Base-by-base conservation (phyloP, 805 yeast species). In the Myxozyma lipomycoides region DNA sequence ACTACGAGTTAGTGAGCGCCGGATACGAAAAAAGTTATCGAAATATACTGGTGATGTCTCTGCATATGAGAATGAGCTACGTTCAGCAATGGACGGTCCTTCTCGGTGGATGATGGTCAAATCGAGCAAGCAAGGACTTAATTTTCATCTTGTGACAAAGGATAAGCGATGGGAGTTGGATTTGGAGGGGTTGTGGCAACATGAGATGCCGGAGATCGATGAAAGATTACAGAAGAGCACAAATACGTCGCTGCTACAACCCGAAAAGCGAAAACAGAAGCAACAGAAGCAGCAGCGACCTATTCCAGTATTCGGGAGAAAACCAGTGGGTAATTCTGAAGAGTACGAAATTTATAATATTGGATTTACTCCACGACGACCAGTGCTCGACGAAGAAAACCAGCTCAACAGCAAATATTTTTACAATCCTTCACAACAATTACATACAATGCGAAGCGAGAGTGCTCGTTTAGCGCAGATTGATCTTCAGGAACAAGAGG, bases 21-120 rank as follows among this genome's bases (percentile, higher is more conserved):
- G 86, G 51, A 64, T 81, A 51, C 73, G 73, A 36, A 76, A 76
- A 44, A 72, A 79, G 56, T 64, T 69, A 39, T 81, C 83, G 35
- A 71, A 79, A 48, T 78, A 78, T 61, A 70, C 74, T n/a, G 73
- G 73, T 15, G 76, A 76, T 15, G 71, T 75, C 45, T 74, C 81
- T 0, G 73, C 75, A 1, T 78, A 78, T 58, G 76, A 76, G 51
- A 80, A 77, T 48, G 82, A 77, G 60, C 84, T 86, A 15, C 56
- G 68, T 3, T 73, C 81, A 3, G 15, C 19, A 12, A 17, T 17
- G 38, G 38, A 35, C n/a, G 38, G 19, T 17, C 38, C 15, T 17
- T 88, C 87, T 60, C 78, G 86, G 23, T 90, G 98, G 98, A 80
- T 86, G 21, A 79, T 86, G 77, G 72, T 89, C 43, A 88, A 87